These are phyloP conservation scores for Zhuliangozyma blackwelliae DNA, from an alignment of 1,139 yeast species.

Conservation along the genomic window DNA sequence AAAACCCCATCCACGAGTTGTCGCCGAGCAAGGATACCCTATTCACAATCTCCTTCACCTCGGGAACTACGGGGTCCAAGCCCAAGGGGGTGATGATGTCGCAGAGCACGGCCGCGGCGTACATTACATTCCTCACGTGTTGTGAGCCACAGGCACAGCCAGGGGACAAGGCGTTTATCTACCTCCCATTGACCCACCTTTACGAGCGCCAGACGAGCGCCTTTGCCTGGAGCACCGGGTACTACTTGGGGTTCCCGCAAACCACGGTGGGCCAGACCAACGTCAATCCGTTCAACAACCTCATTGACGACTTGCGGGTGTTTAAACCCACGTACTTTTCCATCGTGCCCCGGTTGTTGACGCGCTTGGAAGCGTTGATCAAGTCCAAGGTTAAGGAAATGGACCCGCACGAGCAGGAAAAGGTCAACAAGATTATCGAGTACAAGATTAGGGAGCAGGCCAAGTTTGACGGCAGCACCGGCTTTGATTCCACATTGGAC, in stretches of 20 bases:
- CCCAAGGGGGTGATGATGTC: slow-evolving; percentile 66
- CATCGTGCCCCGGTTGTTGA: slow-evolving; percentile 30
- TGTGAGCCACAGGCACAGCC: slow-evolving; percentile 13
- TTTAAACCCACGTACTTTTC: slow-evolving; percentile 32
- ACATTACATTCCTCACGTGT: slow-evolving; percentile 23
- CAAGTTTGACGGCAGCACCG: slow-evolving; percentile 21
- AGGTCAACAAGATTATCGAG: slow-evolving; percentile 16
- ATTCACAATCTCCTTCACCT: slow-evolving; percentile 69
- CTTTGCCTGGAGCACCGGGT: slow-evolving; percentile 31
- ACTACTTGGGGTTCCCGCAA: slow-evolving; percentile 40
- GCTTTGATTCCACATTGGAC: slow-evolving; percentile 20
- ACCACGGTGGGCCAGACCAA: slow-evolving; percentile 14
- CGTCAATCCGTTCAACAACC: slow-evolving; percentile 11
- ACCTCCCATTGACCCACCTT: slow-evolving; percentile 35
- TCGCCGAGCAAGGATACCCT: slow-evolving; percentile 50
- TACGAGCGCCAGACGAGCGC: slow-evolving; percentile 32
- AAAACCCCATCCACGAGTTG: slow-evolving; percentile 36
- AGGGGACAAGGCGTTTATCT: slow-evolving; percentile 19
- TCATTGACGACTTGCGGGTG: slow-evolving; percentile 25
- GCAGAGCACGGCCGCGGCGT: slow-evolving; percentile 49
- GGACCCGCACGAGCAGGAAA: slow-evolving; percentile 13
- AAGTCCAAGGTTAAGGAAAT: slow-evolving; percentile 27
- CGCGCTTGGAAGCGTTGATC: slow-evolving; percentile 35
- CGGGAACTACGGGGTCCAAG: slow-evolving; percentile 62
- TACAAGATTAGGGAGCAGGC: slow-evolving; percentile 24